Conservation (phyloP, 768 basidiomycete species). For the Mycena albidolilacea region DNA sequence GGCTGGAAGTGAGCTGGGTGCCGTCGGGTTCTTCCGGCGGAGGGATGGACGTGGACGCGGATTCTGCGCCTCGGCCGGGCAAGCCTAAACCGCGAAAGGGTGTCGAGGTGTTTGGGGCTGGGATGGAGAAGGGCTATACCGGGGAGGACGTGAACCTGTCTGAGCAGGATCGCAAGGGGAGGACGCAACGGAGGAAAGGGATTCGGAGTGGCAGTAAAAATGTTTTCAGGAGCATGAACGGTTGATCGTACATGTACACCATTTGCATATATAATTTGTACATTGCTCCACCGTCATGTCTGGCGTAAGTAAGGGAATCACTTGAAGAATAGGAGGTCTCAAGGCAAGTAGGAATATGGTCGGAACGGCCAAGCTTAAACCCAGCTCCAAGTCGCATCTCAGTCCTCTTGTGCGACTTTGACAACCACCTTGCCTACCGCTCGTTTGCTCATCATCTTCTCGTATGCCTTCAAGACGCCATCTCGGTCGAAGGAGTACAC, state of each 20-base stretch:
- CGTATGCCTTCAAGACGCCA: slow-evolving; percentile 65
- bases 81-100: slow-evolving; percentile 65
- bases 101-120: slow-evolving; percentile 87
- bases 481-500: slow-evolving; percentile 56
- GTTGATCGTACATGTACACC: background rate
- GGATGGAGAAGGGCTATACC: slow-evolving; percentile 86
- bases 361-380: too few species aligned
- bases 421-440: slow-evolving; percentile 71
- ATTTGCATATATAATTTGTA: too few species aligned
- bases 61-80: slow-evolving; percentile 53
- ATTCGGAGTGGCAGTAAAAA: slow-evolving; percentile 94
- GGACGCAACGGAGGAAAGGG: slow-evolving; percentile 83
- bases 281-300: too few species aligned
- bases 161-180: slow-evolving; percentile 82
- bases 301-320: too few species aligned
- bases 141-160: slow-evolving; percentile 63
- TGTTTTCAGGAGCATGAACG: slow-evolving; percentile 60
- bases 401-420: slow-evolving; percentile 44
- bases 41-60: slow-evolving; percentile 44
- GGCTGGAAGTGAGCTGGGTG: slow-evolving; percentile 88
- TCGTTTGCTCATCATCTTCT: slow-evolving; percentile 59
- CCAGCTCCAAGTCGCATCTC: background rate
- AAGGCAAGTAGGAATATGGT: too few species aligned
- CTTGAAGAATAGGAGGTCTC: too few species aligned
- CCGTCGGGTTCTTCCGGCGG: slow-evolving; percentile 62